Evolutionary conservation across 139 green algal genomes (phyloP).

Genomic region (Eudorina sp.): DNA sequence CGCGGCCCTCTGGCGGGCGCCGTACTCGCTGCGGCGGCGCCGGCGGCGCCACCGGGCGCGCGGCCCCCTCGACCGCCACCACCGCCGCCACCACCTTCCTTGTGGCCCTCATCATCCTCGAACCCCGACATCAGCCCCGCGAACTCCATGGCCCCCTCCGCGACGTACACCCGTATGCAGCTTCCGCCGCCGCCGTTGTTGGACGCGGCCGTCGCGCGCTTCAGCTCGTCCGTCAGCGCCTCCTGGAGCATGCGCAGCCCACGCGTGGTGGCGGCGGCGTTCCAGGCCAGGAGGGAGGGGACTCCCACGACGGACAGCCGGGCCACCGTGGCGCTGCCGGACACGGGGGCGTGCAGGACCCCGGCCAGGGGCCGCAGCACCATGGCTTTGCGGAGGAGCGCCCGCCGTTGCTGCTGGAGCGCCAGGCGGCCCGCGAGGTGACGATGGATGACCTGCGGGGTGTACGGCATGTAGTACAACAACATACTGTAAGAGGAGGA

Average conservation of each 20-base stretch:
- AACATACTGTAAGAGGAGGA: not conserved
- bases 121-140: too few species aligned
- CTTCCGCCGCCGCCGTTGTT: too few species aligned
- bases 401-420: not conserved
- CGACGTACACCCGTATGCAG: not conserved
- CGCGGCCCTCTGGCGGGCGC: too few species aligned
- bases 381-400: not conserved
- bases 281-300: not conserved
- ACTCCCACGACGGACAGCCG: not conserved
- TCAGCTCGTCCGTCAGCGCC: not conserved
- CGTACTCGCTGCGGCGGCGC: not conserved
- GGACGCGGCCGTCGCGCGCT: not conserved
- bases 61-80: too few species aligned
- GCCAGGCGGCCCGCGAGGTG: not conserved
- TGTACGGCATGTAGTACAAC: not conserved
- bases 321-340: not conserved
- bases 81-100: too few species aligned
- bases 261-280: not conserved
- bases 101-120: too few species aligned
- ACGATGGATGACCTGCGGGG: not conserved
- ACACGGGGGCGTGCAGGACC: not conserved
- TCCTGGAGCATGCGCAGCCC: not conserved
- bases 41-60: not conserved
- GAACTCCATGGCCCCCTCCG: not conserved
- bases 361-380: not conserved